Conservation (phyloP, 2,329 filamentous ascomycete genomes). For the Daldinia sp. region DNA sequence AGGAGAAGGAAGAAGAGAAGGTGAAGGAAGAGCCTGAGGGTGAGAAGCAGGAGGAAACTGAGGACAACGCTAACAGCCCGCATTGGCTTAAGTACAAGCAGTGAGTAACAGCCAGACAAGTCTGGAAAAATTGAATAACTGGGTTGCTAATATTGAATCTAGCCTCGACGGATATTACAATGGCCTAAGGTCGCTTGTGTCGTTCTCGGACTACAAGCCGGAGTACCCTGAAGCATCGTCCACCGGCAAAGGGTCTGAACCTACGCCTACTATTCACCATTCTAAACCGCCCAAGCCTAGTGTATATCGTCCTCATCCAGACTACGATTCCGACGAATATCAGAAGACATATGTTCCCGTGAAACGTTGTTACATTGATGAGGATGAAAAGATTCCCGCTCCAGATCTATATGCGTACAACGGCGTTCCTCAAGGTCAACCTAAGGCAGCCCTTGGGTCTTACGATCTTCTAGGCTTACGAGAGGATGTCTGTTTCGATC, state of each 20-base stretch:
- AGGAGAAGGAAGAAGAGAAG: constrained; percentile 10
- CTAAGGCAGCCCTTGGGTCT: constrained; percentile 81
- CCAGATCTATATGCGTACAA: constrained; percentile 76
- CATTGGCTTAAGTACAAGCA: constrained; percentile 58
- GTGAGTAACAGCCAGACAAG: constrained; percentile 51
- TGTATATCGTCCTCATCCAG: constrained; percentile 76
- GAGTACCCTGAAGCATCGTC: constrained; percentile 73
- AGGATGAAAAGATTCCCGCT: constrained; percentile 65
- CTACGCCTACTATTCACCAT: constrained; percentile 49
- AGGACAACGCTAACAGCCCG: constrained; percentile 45
- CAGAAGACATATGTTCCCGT: constrained; percentile 64
- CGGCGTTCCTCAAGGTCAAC: constrained; percentile 80
- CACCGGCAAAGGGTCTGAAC: constrained; percentile 30
- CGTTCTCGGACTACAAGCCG: constrained; percentile 71
- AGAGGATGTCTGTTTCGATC: constrained; percentile 87
- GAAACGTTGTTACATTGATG: constrained; percentile 73
- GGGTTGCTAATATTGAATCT: constrained; percentile 34
- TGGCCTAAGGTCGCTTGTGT: constrained; percentile 78
- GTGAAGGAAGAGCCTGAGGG: constrained; percentile 45
- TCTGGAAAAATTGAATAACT: not conserved
- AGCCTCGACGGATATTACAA: constrained; percentile 86
- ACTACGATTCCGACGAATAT: constrained; percentile 70
- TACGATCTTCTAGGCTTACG: constrained; percentile 79
- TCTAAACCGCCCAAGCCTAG: constrained; percentile 59
- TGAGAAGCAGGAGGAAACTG: constrained; percentile 44